Conservation (phyloP, 352 stramenopile genomes). For the Globisporangium spinosum region DNA sequence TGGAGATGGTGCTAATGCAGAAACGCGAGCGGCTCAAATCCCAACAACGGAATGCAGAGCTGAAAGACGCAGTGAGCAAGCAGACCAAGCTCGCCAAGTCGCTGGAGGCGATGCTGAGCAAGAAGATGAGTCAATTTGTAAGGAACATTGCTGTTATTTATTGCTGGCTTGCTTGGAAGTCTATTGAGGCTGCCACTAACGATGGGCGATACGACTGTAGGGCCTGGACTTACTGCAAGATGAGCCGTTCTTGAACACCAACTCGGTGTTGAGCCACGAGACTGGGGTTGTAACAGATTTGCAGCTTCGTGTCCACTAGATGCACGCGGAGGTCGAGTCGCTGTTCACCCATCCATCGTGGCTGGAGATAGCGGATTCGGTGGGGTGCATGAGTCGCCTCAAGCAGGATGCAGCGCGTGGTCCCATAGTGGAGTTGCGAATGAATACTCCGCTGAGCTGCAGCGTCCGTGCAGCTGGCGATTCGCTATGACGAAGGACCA, state of each 20-base stretch:
- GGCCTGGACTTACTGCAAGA: neutral
- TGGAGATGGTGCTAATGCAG: constrained; percentile 34
- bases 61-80: constrained; percentile 34
- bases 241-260: constrained; percentile 2
- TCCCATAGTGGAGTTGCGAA: constrained; percentile 19
- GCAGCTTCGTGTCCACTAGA: neutral
- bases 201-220: too few relatives aligned
- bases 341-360: neutral
- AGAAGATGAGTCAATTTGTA: constrained; percentile 16
- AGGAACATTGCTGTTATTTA: neutral
- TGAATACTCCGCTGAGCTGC: constrained; percentile 7
- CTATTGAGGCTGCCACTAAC: too few relatives aligned
- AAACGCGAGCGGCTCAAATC: constrained; percentile 35
- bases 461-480: neutral
- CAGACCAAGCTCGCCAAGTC: constrained; percentile 38
- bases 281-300: neutral
- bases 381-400: neutral
- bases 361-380: neutral
- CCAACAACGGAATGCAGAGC: constrained; percentile 36
- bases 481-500: neutral
- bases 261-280: neutral
- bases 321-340: neutral
- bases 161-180: neutral
- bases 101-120: constrained; percentile 35
- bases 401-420: neutral